A percentile compares a stretch with the other conserved stretches of the same genome.
Evolutionary conservation across 208 protist species (phyloP).

Genomic region (Lotmaria passim): DNA sequence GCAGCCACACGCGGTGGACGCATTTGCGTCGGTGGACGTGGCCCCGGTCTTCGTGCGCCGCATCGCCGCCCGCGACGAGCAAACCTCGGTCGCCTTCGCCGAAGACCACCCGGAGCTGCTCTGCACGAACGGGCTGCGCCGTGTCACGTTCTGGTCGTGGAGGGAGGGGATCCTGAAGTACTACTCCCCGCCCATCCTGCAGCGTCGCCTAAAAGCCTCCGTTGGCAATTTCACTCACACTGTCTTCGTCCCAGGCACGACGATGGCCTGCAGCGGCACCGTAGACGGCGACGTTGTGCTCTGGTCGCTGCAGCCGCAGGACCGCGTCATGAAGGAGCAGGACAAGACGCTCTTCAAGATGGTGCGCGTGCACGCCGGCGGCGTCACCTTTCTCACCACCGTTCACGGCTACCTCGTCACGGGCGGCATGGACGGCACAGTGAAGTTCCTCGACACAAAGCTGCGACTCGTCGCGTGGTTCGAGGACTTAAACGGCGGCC

Average conservation of each 20-base stretch:
- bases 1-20: constrained; percentile 7
- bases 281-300: constrained; percentile 93
- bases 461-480: constrained; percentile 95
- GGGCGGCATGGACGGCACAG: constrained; percentile 93
- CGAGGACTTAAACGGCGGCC: constrained; percentile 93
- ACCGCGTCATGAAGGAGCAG: constrained; percentile 83
- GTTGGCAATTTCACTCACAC: constrained; percentile 92
- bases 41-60: constrained; percentile 66
- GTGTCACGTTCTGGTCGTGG: constrained; percentile 94
- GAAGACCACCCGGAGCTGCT: constrained; percentile 76
- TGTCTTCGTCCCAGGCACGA: constrained; percentile 86
- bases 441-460: constrained; percentile 95
- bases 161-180: constrained; percentile 79
- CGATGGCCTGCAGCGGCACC: constrained; percentile 88
- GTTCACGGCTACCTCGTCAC: constrained; percentile 91
- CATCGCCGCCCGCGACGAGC: constrained; percentile 85
- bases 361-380: constrained; percentile 85
- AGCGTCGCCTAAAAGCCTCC: constrained; percentile 65
- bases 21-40: constrained; percentile 25
- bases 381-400: constrained; percentile 83
- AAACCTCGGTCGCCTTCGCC: constrained; percentile 89
- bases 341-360: constrained; percentile 94
- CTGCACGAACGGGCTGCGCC: constrained; percentile 88
- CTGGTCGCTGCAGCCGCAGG: constrained; percentile 84
- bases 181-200: constrained; percentile 87